A percentile compares a stretch with the other conserved stretches of the same genome.
Conservation (phyloP, 2,329 filamentous ascomycete genomes). For the Beauveria australis region DNA sequence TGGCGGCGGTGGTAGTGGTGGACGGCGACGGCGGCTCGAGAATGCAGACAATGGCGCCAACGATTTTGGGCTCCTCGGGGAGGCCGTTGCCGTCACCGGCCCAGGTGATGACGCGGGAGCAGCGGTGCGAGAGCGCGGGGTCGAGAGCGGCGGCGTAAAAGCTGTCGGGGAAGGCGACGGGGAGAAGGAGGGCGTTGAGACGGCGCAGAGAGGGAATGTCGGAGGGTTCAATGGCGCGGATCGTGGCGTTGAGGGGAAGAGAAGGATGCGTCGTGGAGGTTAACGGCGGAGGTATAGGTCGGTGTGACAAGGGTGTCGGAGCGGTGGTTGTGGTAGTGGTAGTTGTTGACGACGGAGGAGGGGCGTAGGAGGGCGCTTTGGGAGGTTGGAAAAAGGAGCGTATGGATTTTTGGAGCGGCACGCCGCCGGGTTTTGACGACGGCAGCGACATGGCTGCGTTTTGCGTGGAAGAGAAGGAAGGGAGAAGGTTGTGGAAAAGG, state of each 20-base stretch:
- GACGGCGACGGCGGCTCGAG: constrained; percentile 34
- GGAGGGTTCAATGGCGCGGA: constrained; percentile 39
- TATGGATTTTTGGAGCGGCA: constrained; percentile 43
- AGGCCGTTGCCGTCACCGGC: constrained; percentile 28
- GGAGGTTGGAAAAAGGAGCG: constrained; percentile 52
- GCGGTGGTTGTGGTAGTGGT: constrained; percentile 14
- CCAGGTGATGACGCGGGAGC: constrained; percentile 55
- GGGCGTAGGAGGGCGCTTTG: constrained; percentile 32
- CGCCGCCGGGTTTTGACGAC: constrained; percentile 22
- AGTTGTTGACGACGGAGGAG: constrained; percentile 22
- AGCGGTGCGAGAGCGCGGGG: constrained; percentile 39
- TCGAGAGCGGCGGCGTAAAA: constrained; percentile 52
- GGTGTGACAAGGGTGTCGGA: constrained; percentile 13
- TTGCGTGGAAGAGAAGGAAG: background rate
- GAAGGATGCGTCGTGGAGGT: constrained; percentile 20
- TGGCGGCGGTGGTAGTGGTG: constrained; percentile 6
- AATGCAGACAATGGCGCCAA: constrained; percentile 57
- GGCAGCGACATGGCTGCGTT: constrained; percentile 31
- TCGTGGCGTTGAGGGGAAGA: constrained; percentile 40
- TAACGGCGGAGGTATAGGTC: constrained; percentile 11
- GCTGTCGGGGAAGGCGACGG: constrained; percentile 53
- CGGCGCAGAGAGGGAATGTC: constrained; percentile 53
- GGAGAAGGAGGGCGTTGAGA: constrained; percentile 57
- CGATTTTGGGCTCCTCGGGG: constrained; percentile 36
- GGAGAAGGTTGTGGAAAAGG: background rate